Evolutionary conservation across 2,329 filamentous ascomycete genomes (phyloP), one percentile per base, ranked within the genome.

Genomic region (Ophiostoma sp.): DNA sequence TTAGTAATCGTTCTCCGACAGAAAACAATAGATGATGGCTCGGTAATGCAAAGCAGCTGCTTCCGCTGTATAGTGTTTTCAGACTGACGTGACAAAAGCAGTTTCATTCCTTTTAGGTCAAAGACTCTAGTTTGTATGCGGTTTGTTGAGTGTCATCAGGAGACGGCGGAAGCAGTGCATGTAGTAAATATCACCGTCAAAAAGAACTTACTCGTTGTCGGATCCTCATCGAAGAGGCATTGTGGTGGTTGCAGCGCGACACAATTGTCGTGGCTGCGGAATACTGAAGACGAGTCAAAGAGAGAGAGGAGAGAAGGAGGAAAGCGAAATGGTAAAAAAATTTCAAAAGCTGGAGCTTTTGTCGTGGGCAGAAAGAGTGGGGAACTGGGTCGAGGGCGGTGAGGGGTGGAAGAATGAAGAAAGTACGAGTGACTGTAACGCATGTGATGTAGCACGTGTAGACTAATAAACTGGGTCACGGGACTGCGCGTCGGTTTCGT

Each of bases 81-180:
- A 96, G 93, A 94, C 93, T 96, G 93, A 96, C 93, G 92, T 95
- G 91, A 89, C 91, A 93, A 89, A 87, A 81, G 83, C 89, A 83
- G 91, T 95, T 95, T 95, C 93, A 95, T 91, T 88, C 90, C 87
- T 82, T n/a, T 82, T 82, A 86, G 92, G 90, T 97, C 93, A 96
- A 96, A 97, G 93, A 97, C 93, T 97, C 93, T 97, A 97, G 93
- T 95, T 95, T 91, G 93, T 95, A 94, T 91, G 91, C 89, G 92
- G 92, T 94, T 91, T 88, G 87, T 85, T 86, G 82, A 57, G 84
- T 94, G 90, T 95, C 93, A 95, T 95, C 93, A 94, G 82, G 84
- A 83, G 85, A 64, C 6, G 33, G 59, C 59, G 48, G 71, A 80
- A 77, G 75, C 75, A 77, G 78, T 77, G 74, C 68, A 66, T 45